These are phyloP conservation scores for Neonectria faginata DNA, from an alignment of 2,329 filamentous ascomycete genomes.

Conservation along the genomic window DNA sequence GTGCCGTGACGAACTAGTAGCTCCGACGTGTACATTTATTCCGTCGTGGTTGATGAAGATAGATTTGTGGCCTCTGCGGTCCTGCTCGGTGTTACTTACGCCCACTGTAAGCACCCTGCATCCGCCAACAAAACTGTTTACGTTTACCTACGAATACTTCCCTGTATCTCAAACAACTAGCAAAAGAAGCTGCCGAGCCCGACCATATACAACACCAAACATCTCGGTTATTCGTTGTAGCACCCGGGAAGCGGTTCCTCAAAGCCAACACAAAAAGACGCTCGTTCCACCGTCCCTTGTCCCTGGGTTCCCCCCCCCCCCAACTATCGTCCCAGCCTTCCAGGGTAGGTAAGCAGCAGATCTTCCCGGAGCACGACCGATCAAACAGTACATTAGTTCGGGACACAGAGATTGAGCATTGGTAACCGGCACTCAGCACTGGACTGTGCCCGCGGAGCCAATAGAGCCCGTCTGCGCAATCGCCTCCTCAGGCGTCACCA, in stretches of 20 bases:
- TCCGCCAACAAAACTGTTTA: background rate
- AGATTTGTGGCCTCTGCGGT: background rate
- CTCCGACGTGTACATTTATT: background rate
- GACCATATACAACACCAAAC: background rate
- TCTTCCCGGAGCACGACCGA: constrained; percentile 12
- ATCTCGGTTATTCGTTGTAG: background rate
- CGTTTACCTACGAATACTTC: background rate
- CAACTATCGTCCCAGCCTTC: constrained; percentile 11
- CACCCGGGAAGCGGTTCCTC: background rate
- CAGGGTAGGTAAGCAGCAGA: constrained; percentile 18
- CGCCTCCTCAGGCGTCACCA: background rate
- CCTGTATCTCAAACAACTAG: background rate
- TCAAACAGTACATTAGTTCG: constrained; percentile 9
- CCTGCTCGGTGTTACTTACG: background rate
- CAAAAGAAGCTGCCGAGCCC: background rate
- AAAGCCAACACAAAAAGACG: background rate
- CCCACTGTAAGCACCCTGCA: background rate
- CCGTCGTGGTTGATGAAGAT: background rate
- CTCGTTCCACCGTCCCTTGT: constrained; percentile 12
- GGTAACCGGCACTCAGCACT: constrained; percentile 5
- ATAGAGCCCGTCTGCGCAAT: constrained; percentile 21
- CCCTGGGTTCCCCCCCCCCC: background rate
- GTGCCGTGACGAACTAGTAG: background rate
- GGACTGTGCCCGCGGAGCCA: constrained; percentile 7
- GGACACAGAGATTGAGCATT: constrained; percentile 9